A percentile compares a stretch with the other conserved stretches of the same genome.
These are phyloP conservation scores for Neofusicoccum umdonicola DNA, from an alignment of 2,329 filamentous ascomycete species.

Conservation along the genomic window DNA sequence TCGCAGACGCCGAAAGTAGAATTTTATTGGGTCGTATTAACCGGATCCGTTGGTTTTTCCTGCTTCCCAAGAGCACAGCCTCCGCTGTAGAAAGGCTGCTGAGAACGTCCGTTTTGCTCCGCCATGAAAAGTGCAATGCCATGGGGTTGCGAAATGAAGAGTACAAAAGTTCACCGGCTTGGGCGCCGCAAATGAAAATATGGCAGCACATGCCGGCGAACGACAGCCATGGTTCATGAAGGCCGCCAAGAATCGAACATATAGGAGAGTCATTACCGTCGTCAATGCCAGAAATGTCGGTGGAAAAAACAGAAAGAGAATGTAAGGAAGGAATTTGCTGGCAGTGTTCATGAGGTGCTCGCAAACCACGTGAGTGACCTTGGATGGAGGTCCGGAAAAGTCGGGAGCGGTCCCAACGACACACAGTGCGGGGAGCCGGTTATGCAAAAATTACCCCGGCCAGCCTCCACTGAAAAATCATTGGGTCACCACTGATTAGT, in stretches of 20 bases:
- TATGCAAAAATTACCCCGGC: not conserved
- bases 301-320: not conserved
- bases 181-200: not conserved
- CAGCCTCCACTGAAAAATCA: not conserved
- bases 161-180: conserved; percentile 5
- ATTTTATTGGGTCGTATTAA: not conserved
- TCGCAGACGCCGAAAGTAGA: conserved; percentile 4
- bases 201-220: not conserved
- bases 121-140: conserved; percentile 11
- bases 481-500: conserved; percentile 14
- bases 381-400: not conserved
- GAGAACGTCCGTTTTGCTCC: conserved; percentile 1
- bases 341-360: conserved; percentile 5
- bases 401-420: conserved; percentile 8
- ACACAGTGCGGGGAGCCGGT: conserved; percentile 6
- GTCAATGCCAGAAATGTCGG: conserved; percentile 13
- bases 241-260: conserved; percentile 7
- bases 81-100: not conserved
- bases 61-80: not conserved
- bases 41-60: not conserved
- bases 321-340: conserved; percentile 3
- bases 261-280: conserved; percentile 17
- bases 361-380: conserved; percentile 12
- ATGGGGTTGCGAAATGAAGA: conserved; percentile 15
- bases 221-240: conserved; percentile 13